Percentiles rank a stretch among this genome's conserved stretches.
These are phyloP conservation scores for Wickerhamia fluorescens DNA, from an alignment of 805 yeast species.

Conservation along the genomic window DNA sequence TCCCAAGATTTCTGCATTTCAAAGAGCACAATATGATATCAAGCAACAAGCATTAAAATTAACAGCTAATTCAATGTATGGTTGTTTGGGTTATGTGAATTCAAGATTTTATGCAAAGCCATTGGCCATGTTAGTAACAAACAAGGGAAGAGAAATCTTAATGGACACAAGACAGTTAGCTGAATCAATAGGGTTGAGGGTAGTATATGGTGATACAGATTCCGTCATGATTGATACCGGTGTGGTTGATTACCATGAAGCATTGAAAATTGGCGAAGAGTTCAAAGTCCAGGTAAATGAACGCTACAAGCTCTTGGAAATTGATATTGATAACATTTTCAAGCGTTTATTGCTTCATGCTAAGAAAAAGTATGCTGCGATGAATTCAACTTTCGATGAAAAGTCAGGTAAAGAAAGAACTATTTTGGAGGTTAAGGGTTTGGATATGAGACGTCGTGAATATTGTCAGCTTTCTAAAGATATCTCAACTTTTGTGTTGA, in stretches of 20 bases:
- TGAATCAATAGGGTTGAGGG: slow-evolving; percentile 73
- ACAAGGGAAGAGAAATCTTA: slow-evolving; percentile 90
- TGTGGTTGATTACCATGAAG: slow-evolving; percentile 58
- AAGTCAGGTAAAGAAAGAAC: slow-evolving; percentile 48
- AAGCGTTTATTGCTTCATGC: slow-evolving; percentile 78
- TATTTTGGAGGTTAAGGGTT: slow-evolving; percentile 83
- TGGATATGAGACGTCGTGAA: slow-evolving; percentile 96
- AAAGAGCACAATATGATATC: slow-evolving; percentile 82
- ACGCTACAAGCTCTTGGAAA: slow-evolving; percentile 78
- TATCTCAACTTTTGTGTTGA: slow-evolving; percentile 66
- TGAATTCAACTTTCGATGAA: slow-evolving; percentile 48
- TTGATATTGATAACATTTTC: slow-evolving; percentile 92
- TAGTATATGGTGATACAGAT: slow-evolving; percentile 97
- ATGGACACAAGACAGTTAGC: slow-evolving; percentile 91
- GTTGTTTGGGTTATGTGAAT: slow-evolving; percentile 88
- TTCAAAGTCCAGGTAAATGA: slow-evolving; percentile 85
- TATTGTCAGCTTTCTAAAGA: slow-evolving; percentile 90
- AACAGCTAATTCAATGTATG: slow-evolving; percentile 99
- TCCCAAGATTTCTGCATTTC: slow-evolving; percentile 54
- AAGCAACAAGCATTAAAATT: slow-evolving; percentile 93
- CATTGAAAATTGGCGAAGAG: slow-evolving; percentile 73
- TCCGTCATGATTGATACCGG: slow-evolving; percentile 98
- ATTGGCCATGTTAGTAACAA: slow-evolving; percentile 89
- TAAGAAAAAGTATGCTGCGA: slow-evolving; percentile 97
- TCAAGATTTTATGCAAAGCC: slow-evolving; percentile 96